A percentile compares a stretch with the other conserved stretches of the same genome.
Evolutionary conservation across 164 flowering plant species (phyloP).

Genomic region (Macadamia integrifolia): DNA sequence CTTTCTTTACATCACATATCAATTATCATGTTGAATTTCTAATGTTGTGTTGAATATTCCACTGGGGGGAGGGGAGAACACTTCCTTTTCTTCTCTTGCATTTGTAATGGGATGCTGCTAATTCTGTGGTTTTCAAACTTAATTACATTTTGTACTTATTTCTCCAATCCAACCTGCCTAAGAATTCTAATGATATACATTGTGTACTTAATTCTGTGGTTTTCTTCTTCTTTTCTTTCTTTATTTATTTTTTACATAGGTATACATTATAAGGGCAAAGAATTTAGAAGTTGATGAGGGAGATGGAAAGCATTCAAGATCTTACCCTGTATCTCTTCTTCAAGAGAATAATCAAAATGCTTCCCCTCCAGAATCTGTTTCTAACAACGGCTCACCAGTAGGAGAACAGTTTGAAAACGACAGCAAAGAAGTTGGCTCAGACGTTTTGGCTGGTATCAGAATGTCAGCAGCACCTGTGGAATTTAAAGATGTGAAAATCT

Average conservation of each 20-base stretch:
- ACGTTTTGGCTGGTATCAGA: slow-evolving; percentile 25
- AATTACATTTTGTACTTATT: too few species aligned
- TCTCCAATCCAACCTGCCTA: too few species aligned
- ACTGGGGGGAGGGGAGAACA: too few species aligned
- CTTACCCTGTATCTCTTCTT: slow-evolving; percentile 15
- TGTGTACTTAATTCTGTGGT: too few species aligned
- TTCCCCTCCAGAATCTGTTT: slow-evolving; percentile 1
- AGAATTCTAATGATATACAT: too few species aligned
- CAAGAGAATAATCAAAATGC: slow-evolving; percentile 19
- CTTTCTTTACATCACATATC: too few species aligned
- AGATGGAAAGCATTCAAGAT: slow-evolving; percentile 21
- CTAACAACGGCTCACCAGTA: slow-evolving; percentile 7
- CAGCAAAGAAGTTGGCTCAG: slow-evolving; percentile 25
- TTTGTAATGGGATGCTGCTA: not conserved
- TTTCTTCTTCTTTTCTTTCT: too few species aligned
- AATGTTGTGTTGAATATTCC: too few species aligned
- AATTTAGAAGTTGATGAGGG: slow-evolving; percentile 24
- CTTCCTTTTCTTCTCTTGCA: not conserved
- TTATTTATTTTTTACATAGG: slow-evolving; percentile 20
- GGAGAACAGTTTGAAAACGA: slow-evolving; percentile 33
- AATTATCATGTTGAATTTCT: too few species aligned
- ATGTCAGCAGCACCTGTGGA: slow-evolving; percentile 14
- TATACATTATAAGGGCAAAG: slow-evolving; percentile 39
- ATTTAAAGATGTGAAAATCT: slow-evolving; percentile 21
- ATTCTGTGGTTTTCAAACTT: not conserved